Conservation (phyloP, 2,329 filamentous ascomycete species). For the Ampelomyces quisqualis region DNA sequence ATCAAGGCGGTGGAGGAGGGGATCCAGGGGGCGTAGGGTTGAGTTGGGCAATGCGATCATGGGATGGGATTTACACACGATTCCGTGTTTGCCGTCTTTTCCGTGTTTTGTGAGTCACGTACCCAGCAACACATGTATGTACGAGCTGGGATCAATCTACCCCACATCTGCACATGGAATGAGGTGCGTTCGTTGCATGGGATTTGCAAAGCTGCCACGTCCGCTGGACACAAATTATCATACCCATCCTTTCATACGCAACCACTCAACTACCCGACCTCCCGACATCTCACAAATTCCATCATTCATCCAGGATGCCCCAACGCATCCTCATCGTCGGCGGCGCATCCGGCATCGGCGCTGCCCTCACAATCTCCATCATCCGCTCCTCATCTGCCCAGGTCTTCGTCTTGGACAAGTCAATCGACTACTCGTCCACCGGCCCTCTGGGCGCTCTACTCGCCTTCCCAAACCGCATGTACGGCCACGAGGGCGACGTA, state of each 20-base stretch:
- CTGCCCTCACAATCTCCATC: conserved; percentile 1
- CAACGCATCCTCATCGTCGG: conserved; percentile 30
- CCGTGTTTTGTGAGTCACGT: background rate
- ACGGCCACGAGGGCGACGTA: conserved; percentile 13
- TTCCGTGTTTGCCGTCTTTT: background rate
- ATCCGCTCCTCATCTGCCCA: background rate
- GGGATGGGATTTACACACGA: background rate
- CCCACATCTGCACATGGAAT: conserved; percentile 1
- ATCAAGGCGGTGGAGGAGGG: conserved; percentile 47
- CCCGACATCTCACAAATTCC: no score
- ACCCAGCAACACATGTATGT: background rate
- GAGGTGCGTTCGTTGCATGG: no score
- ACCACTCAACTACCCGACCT: no score
- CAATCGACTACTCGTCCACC: conserved; percentile 7
- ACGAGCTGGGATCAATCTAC: background rate
- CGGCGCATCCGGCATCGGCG: conserved; percentile 26
- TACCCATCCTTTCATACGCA: no score
- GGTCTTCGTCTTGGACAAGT: conserved; percentile 15
- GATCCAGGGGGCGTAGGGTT: background rate
- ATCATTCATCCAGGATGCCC: no score
- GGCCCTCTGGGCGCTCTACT: background rate
- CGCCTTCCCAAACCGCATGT: conserved; percentile 4
- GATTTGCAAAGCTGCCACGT: no score
- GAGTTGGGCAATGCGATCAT: no score
- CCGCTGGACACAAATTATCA: no score